These are phyloP conservation scores for Leccinum arenicola DNA, from an alignment of 768 basidiomycete genomes.

Conservation along the genomic window DNA sequence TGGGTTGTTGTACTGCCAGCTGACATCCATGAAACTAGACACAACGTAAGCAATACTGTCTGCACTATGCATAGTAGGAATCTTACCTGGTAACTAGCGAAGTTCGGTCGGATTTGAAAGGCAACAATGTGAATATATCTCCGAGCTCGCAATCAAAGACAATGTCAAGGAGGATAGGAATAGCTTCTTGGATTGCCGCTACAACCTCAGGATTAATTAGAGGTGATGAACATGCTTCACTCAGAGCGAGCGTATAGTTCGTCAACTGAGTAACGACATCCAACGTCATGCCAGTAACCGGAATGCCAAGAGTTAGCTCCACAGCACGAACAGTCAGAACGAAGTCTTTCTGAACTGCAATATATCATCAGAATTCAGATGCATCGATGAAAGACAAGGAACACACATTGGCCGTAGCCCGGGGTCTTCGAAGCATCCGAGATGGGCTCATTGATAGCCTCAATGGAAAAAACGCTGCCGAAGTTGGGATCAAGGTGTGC, in stretches of 20 bases:
- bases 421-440: constrained; percentile 70
- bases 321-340: constrained; percentile 65
- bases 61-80: neutral
- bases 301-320: constrained; percentile 59
- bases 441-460: constrained; percentile 78
- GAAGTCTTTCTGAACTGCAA: constrained; percentile 65
- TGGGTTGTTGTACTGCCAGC: constrained; percentile 71
- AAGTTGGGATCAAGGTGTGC: constrained; percentile 70
- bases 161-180: constrained; percentile 36
- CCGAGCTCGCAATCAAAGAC: constrained; percentile 19
- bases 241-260: constrained; percentile 38
- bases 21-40: constrained; percentile 74
- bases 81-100: constrained; percentile 40
- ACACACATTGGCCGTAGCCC: constrained; percentile 64
- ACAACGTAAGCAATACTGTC: constrained; percentile 2
- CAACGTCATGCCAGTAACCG: constrained; percentile 20
- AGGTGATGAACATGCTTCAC: constrained; percentile 11
- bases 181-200: constrained; percentile 33
- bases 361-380: neutral
- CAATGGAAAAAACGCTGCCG: constrained; percentile 60
- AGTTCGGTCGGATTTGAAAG: constrained; percentile 17
- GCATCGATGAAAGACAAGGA: neutral
- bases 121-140: constrained; percentile 20
- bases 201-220: constrained; percentile 31
- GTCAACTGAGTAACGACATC: constrained; percentile 20